These are phyloP conservation scores for Spergularia azorica DNA, from an alignment of 179 eudicot species.

Conservation along the genomic window DNA sequence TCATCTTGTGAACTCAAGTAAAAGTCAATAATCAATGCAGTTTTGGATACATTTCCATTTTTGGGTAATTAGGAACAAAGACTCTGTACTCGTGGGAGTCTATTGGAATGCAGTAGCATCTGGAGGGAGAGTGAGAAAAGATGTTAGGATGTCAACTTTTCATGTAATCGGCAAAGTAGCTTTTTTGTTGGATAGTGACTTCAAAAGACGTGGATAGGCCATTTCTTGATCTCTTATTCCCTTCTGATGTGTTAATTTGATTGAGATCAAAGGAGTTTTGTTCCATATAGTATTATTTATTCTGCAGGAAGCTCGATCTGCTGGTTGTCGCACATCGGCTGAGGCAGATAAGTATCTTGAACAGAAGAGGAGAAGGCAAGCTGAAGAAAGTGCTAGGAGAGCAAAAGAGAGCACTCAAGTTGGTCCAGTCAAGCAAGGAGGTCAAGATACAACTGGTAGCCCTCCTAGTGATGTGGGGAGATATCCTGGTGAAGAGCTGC, in stretches of 20 bases:
- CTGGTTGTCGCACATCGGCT: conserved; percentile 44
- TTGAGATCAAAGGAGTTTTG: not conserved
- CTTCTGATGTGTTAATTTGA: not conserved
- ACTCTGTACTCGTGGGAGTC: too few relatives aligned
- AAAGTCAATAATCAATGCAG: too few relatives aligned
- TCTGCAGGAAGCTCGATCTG: conserved; percentile 43
- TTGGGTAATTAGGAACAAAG: too few relatives aligned
- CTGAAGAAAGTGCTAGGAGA: conserved; percentile 28
- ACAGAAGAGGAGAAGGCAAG: conserved; percentile 36
- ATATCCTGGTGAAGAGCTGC: conserved; percentile 37
- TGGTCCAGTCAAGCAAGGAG: conserved; percentile 13
- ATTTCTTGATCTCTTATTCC: not conserved
- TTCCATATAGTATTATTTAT: not conserved
- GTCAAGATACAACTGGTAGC: conserved; percentile 20
- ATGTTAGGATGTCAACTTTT: too few relatives aligned
- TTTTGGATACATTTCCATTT: too few relatives aligned
- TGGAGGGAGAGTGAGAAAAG: too few relatives aligned
- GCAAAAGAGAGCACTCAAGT: conserved; percentile 24
- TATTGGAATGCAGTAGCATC: too few relatives aligned
- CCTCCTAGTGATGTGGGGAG: conserved; percentile 23
- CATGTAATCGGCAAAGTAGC: too few relatives aligned
- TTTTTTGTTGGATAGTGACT: too few relatives aligned
- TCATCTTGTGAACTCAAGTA: too few relatives aligned
- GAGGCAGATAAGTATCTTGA: conserved; percentile 43
- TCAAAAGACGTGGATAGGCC: not conserved